A percentile compares a stretch with the other conserved stretches of the same genome.
These are phyloP conservation scores for Viridothelium virens DNA, from an alignment of 495 filamentous ascomycete species.

Conservation along the genomic window DNA sequence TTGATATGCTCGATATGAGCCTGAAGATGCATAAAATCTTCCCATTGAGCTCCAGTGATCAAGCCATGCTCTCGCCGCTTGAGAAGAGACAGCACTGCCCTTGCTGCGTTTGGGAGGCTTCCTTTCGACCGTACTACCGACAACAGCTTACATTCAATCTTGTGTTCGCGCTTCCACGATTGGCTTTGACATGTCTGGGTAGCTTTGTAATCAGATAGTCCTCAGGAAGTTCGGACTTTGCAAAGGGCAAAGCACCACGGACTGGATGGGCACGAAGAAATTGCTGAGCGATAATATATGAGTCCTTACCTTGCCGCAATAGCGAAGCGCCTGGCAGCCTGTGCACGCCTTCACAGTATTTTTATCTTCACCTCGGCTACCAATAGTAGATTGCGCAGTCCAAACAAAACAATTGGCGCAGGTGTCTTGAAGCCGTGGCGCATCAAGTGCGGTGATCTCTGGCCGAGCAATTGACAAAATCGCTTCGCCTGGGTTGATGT, in stretches of 20 bases:
- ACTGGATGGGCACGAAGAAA: not conserved
- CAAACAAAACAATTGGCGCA: conserved; percentile 37
- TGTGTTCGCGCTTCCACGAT: conserved; percentile 55
- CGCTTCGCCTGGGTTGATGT: conserved; percentile 24
- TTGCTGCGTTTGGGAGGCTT: conserved; percentile 49
- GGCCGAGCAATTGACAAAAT: conserved; percentile 29
- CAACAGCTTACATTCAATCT: conserved; percentile 52
- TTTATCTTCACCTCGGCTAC: conserved; percentile 24
- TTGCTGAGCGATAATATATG: not conserved
- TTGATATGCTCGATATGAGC: conserved; percentile 44
- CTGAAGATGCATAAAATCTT: conserved; percentile 40
- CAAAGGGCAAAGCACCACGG: not conserved
- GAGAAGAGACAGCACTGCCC: conserved; percentile 49
- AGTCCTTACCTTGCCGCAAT: conserved; percentile 56
- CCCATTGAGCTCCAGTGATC: conserved; percentile 36
- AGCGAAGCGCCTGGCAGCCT: conserved; percentile 54
- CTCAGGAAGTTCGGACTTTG: not conserved
- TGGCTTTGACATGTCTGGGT: conserved; percentile 51
- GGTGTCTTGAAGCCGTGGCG: conserved; percentile 28
- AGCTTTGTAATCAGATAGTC: conserved; percentile 9
- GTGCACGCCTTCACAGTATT: conserved; percentile 47
- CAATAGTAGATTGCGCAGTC: conserved; percentile 26
- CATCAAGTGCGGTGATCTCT: conserved; percentile 30
- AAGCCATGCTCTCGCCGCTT: conserved; percentile 36
- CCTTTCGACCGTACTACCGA: conserved; percentile 31